A percentile compares a stretch with the other conserved stretches of the same genome.
phyloP scores from a whole-genome alignment of 2,329 filamentous ascomycete genomes.

The Arthrocladium fulminans region DNA sequence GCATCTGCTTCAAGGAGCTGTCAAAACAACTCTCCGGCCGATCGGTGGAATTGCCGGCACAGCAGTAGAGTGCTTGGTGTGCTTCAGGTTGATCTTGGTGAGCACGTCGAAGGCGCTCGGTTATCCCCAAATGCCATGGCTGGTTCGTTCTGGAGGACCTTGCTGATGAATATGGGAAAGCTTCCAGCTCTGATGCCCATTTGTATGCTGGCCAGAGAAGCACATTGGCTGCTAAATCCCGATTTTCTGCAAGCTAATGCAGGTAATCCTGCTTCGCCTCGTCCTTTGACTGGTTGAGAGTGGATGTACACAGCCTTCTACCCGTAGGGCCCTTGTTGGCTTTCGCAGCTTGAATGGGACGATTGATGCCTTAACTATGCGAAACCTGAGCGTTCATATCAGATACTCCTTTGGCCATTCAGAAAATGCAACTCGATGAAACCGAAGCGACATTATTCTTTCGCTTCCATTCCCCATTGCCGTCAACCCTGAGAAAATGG shows the following conservation, averaged over 20 bases:
- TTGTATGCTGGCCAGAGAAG: background rate
- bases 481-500: background rate
- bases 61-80: background rate
- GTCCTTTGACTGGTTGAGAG: background rate
- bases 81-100: no score
- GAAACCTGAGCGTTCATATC: no score
- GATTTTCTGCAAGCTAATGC: background rate
- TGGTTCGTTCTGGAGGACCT: background rate
- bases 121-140: no score
- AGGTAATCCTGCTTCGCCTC: background rate
- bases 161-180: background rate
- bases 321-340: background rate
- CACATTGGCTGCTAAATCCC: conserved; percentile 1
- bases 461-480: no score
- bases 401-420: no score
- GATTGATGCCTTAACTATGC: background rate
- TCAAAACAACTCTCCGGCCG: background rate
- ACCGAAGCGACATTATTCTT: no score
- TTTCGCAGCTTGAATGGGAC: background rate
- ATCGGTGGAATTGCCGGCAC: background rate
- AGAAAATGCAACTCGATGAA: no score
- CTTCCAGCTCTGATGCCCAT: background rate
- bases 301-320: background rate
- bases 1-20: background rate
- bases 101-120: no score